Conservation (phyloP, 345 rosid genomes). For the Chamaenerion angustifolium region DNA sequence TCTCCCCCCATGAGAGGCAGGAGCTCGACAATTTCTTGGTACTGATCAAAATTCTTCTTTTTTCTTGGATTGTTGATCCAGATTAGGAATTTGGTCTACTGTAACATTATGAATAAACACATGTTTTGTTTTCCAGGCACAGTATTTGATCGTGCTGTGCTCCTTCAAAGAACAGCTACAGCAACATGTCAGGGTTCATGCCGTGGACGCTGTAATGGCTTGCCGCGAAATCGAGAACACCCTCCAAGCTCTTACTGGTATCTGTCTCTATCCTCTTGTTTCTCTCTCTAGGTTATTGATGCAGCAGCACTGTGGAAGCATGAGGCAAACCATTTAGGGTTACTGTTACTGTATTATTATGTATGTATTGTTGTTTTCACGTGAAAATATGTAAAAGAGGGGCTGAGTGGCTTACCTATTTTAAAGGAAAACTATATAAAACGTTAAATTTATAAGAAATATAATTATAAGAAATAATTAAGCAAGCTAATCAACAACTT, state of each 20-base stretch:
- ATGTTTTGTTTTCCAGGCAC: slow-evolving; percentile 52
- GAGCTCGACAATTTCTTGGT: slow-evolving; percentile 95
- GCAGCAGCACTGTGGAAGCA: too few species aligned
- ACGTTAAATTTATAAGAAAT: too few species aligned
- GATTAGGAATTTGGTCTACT: slow-evolving; percentile 2
- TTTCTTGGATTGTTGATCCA: slow-evolving; percentile 1
- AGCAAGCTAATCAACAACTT: too few species aligned
- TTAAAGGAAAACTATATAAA: too few species aligned
- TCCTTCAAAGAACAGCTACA: slow-evolving; percentile 95
- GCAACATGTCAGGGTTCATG: slow-evolving; percentile 95
- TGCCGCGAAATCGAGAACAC: slow-evolving; percentile 93
- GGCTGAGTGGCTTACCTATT: too few species aligned
- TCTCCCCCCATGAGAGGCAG: slow-evolving; percentile 66
- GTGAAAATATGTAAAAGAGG: too few species aligned
- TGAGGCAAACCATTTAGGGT: too few species aligned
- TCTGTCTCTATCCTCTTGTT: neutral
- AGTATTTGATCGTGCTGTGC: slow-evolving; percentile 81
- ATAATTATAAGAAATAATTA: too few species aligned
- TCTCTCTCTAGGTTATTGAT: neutral
- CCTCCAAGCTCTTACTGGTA: slow-evolving; percentile 89
- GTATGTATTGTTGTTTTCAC: too few species aligned
- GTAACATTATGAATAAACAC: too few species aligned
- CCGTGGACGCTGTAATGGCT: slow-evolving; percentile 97
- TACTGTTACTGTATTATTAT: too few species aligned
- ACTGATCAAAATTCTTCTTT: slow-evolving; percentile 1